Evolutionary conservation across 2,329 filamentous ascomycete genomes (phyloP).

Genomic region (Microsporum canis): DNA sequence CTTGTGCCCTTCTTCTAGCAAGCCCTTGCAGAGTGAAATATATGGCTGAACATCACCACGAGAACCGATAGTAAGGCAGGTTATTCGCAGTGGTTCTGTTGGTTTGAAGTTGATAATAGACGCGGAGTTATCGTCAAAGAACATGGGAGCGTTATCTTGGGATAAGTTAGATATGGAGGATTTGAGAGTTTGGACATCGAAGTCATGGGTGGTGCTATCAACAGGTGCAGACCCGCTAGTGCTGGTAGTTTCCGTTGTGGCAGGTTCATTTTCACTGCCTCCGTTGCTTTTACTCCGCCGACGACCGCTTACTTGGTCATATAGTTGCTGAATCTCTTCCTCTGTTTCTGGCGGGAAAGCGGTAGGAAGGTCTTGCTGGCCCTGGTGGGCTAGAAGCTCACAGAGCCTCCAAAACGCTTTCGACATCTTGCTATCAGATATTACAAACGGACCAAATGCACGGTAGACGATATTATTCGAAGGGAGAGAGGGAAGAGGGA

Average conservation of each 20-base stretch:
- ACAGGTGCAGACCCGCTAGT: constrained; percentile 50
- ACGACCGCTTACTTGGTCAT: neutral
- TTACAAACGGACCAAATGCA: constrained; percentile 6
- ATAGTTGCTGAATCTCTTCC: neutral
- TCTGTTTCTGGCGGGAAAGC: neutral
- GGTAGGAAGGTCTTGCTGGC: neutral
- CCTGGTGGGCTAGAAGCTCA: constrained; percentile 10
- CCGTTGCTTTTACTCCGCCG: constrained; percentile 45
- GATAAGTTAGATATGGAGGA: constrained; percentile 19
- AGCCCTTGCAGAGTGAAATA: constrained; percentile 85
- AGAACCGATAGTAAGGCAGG: constrained; percentile 91
- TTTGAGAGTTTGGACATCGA: constrained; percentile 18
- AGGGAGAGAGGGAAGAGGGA: neutral
- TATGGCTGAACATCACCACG: constrained; percentile 95
- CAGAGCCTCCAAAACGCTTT: constrained; percentile 9
- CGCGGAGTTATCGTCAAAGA: constrained; percentile 80
- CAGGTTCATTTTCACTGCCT: constrained; percentile 48
- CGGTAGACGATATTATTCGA: constrained; percentile 8
- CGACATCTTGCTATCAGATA: constrained; percentile 6
- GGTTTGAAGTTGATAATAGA: constrained; percentile 91
- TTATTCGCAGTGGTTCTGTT: constrained; percentile 63
- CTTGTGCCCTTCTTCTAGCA: constrained; percentile 77
- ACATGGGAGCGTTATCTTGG: constrained; percentile 46
- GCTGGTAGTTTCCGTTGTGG: constrained; percentile 49
- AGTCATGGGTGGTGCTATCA: constrained; percentile 8